Evolutionary conservation across 208 protist genomes (phyloP).

Genomic region (Trypanosoma conorhini): DNA sequence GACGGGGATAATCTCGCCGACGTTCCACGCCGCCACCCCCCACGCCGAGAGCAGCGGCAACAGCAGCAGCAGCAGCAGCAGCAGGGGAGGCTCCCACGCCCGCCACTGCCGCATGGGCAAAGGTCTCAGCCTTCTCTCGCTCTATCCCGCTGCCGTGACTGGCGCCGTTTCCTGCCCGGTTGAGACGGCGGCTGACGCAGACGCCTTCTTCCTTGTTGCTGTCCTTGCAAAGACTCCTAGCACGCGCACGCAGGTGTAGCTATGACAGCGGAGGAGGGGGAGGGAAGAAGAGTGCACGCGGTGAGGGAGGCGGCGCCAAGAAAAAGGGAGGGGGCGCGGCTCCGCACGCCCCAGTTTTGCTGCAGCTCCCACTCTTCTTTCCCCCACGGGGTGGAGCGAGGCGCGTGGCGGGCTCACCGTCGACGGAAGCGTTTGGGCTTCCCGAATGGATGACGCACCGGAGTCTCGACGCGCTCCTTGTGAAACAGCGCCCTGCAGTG

Average conservation of each 20-base stretch:
- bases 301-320: too few relatives aligned
- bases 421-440: slow-evolving; percentile 13
- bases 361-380: not conserved
- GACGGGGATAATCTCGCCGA: slow-evolving; percentile 58
- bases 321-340: too few relatives aligned
- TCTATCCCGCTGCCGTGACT: not conserved
- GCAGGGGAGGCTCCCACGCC: not conserved
- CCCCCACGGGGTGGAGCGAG: not conserved
- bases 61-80: not conserved
- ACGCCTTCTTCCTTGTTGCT: not conserved
- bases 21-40: slow-evolving; percentile 23
- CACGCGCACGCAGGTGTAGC: too few relatives aligned
- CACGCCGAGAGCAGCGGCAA: not conserved
- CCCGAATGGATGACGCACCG: slow-evolving; percentile 23
- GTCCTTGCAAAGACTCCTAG: not conserved
- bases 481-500: not conserved
- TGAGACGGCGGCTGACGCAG: too few relatives aligned
- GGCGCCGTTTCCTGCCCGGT: not conserved
- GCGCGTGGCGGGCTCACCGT: not conserved
- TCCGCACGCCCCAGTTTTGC: too few relatives aligned
- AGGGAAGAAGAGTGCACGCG: too few relatives aligned
- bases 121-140: not conserved
- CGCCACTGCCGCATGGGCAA: not conserved
- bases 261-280: too few relatives aligned
- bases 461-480: not conserved